Conservation (phyloP, 1,139 yeast species). For the Candida tetrigidarum region DNA sequence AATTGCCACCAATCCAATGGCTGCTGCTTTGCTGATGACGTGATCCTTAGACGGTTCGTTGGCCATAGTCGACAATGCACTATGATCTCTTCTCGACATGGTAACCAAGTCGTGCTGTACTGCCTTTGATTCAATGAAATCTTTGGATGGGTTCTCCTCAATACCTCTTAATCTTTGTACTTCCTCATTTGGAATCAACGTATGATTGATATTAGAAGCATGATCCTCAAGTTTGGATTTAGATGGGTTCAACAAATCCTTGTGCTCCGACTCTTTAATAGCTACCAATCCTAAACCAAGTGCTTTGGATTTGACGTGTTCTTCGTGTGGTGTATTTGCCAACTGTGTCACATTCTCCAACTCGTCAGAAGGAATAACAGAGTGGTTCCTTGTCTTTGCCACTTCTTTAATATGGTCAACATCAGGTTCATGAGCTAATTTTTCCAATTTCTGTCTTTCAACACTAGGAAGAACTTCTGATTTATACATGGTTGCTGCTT, state of each 20-base stretch:
- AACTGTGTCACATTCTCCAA: slow-evolving; percentile 18
- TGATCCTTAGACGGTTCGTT: slow-evolving; percentile 34
- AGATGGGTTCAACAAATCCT: slow-evolving; percentile 25
- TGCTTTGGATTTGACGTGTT: slow-evolving; percentile 19
- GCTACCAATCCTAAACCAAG: slow-evolving; percentile 19
- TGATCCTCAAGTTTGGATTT: slow-evolving; percentile 24
- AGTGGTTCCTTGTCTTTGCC: slow-evolving; percentile 21
- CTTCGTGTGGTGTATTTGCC: slow-evolving; percentile 22
- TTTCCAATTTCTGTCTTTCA: slow-evolving; percentile 16
- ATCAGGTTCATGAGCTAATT: slow-evolving; percentile 15
- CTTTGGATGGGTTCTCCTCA: slow-evolving; percentile 12
- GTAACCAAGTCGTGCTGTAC: slow-evolving; percentile 24
- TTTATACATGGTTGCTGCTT: slow-evolving; percentile 25
- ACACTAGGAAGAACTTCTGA: slow-evolving; percentile 27
- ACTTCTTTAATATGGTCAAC: slow-evolving; percentile 20
- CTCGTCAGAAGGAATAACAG: slow-evolving; percentile 18
- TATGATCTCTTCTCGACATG: slow-evolving; percentile 31
- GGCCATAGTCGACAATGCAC: slow-evolving; percentile 27
- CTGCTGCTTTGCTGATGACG: slow-evolving; percentile 25
- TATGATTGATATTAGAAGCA: slow-evolving; percentile 20
- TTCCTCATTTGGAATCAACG: slow-evolving; percentile 18
- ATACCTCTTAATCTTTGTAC: slow-evolving; percentile 19
- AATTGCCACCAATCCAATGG: slow-evolving; percentile 30
- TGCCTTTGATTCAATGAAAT: slow-evolving; percentile 20
- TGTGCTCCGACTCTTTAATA: slow-evolving; percentile 21